Evolutionary conservation across 2,329 filamentous ascomycete species (phyloP).

Genomic region (Penicillium capsulatum): DNA sequence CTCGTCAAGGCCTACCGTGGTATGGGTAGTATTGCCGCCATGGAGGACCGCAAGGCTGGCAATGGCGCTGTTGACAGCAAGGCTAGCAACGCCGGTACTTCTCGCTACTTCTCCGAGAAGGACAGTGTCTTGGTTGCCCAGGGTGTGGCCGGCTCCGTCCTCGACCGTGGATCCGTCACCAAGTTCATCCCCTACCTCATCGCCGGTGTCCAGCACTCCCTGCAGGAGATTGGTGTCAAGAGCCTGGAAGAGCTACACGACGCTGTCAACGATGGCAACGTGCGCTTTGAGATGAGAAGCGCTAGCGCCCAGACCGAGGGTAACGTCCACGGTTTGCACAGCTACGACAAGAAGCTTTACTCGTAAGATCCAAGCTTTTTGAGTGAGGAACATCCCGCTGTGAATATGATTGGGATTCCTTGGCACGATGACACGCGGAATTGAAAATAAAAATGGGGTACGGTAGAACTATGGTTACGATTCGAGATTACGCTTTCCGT

Average conservation of each 20-base stretch:
- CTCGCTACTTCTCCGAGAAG: conserved; percentile 96
- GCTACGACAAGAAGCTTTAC: conserved; percentile 99
- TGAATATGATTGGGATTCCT: conserved; percentile 16
- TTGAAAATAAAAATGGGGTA: conserved; percentile 32
- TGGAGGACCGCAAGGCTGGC: conserved; percentile 98
- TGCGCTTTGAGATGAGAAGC: conserved; percentile 91
- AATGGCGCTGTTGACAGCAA: conserved; percentile 64
- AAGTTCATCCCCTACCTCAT: conserved; percentile 96
- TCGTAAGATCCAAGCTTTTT: conserved; percentile 53
- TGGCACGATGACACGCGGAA: conserved; percentile 26
- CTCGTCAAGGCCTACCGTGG: conserved; percentile 98
- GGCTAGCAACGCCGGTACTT: conserved; percentile 82
- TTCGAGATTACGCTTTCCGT: conserved; percentile 22
- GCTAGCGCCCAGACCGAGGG: conserved; percentile 94
- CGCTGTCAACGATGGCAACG: conserved; percentile 66
- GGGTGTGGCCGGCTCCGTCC: conserved; percentile 74
- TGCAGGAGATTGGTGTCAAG: conserved; percentile 89
- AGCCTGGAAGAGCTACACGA: conserved; percentile 74
- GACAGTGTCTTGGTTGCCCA: conserved; percentile 93
- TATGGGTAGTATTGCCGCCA: conserved; percentile 98
- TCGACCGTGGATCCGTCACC: conserved; percentile 66
- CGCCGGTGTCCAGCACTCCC: conserved; percentile 91
- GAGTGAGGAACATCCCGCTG: conserved; percentile 19
- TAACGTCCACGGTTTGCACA: conserved; percentile 92
- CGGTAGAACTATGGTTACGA: conserved; percentile 31